These are phyloP conservation scores for Omphalea diandra DNA, from an alignment of 441 rosid genomes.

Conservation along the genomic window DNA sequence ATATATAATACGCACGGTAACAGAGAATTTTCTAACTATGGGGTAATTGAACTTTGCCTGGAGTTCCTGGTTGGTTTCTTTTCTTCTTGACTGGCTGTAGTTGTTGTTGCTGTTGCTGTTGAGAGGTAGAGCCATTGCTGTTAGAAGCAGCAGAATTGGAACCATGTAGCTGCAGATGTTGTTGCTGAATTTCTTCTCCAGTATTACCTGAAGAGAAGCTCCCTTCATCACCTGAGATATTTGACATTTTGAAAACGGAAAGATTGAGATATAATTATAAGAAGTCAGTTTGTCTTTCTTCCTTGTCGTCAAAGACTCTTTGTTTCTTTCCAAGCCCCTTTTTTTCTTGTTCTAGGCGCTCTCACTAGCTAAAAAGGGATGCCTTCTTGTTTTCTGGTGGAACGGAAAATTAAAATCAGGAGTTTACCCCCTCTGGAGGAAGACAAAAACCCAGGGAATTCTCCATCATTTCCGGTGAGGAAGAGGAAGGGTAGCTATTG, in stretches of 20 bases:
- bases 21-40: too few species aligned
- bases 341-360: slow-evolving; percentile 27
- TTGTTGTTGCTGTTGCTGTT: slow-evolving; percentile 36
- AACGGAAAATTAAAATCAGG: slow-evolving; percentile 42
- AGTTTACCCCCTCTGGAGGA: slow-evolving; percentile 33
- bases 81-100: slow-evolving; percentile 52
- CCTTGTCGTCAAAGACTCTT: too few species aligned
- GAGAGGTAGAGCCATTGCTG: slow-evolving; percentile 38
- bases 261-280: neutral
- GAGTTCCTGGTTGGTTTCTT: slow-evolving; percentile 71
- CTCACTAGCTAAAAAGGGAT: slow-evolving; percentile 17
- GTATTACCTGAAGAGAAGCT: slow-evolving; percentile 64
- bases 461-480: slow-evolving; percentile 34
- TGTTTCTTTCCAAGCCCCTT: slow-evolving; percentile 16
- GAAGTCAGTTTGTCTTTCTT: slow-evolving; percentile 6
- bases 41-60: slow-evolving; percentile 48
- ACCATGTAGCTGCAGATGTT: slow-evolving; percentile 19
- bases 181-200: slow-evolving; percentile 53
- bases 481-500: slow-evolving; percentile 14
- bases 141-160: slow-evolving; percentile 28
- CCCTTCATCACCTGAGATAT: slow-evolving; percentile 61
- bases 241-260: slow-evolving; percentile 41
- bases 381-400: slow-evolving; percentile 31
- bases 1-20: too few species aligned
- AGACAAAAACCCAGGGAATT: slow-evolving; percentile 44